Conservation (phyloP, 345 rosid genomes). For the Camelina neglecta region DNA sequence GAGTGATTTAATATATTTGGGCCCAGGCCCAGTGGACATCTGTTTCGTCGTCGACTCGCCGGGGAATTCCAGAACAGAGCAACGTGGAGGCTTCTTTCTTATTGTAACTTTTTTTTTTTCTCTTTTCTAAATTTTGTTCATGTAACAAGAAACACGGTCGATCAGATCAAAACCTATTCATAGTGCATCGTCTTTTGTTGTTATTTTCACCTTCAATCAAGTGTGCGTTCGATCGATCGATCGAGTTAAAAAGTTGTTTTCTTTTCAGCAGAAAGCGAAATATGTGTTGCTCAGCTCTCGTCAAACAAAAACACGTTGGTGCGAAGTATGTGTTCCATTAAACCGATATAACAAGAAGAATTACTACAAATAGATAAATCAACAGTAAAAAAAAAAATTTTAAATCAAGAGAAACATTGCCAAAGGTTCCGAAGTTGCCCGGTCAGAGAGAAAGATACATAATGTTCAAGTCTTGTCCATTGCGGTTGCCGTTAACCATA, state of each 20-base stretch:
- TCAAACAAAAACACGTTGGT: slow-evolving; percentile 17
- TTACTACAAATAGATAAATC: slow-evolving; percentile 16
- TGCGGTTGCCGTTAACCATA: slow-evolving; percentile 4
- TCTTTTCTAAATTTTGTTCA: background rate
- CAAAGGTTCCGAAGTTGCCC: slow-evolving; percentile 50
- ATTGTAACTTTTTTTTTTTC: background rate
- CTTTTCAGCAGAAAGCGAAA: background rate
- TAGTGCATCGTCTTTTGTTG: background rate
- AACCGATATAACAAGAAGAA: slow-evolving; percentile 4
- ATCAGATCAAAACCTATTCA: background rate
- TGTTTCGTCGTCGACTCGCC: background rate
- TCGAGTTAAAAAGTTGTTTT: background rate
- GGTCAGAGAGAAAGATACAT: slow-evolving; percentile 30
- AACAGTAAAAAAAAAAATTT: background rate
- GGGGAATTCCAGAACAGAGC: background rate
- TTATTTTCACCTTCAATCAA: background rate
- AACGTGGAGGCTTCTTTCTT: background rate
- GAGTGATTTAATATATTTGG: background rate
- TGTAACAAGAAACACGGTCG: background rate
- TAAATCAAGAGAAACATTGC: slow-evolving; percentile 42
- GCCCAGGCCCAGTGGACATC: background rate
- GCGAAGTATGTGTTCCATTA: background rate
- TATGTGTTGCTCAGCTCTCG: background rate
- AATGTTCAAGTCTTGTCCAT: background rate
- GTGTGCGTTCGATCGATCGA: background rate